Base-by-base conservation (phyloP, 192 early-diverging fungal genomes). In the Gonapodya prolifera region DNA sequence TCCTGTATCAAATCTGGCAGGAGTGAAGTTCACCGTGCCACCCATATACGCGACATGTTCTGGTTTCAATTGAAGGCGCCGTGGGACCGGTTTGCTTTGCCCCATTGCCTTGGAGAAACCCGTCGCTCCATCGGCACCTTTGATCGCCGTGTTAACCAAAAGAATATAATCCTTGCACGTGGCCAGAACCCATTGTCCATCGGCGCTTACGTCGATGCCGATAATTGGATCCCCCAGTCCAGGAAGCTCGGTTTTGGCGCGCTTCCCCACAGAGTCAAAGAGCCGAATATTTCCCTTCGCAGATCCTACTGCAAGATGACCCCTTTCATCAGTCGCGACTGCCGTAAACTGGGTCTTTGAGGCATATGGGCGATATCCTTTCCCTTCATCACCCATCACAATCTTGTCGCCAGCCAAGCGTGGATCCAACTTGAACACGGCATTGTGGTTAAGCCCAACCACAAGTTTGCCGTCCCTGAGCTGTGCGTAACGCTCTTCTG, bases 271-370 rank as follows among this genome's bases (percentile, higher is more conserved):
- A 33, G 87, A 86, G 83, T 95, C 88, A 80, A 92, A 92, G 82
- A 98, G 79, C 45, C 93, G 91, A 78, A 98, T 92, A 69, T 96
- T 94, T 69, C 96, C 96, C 83, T 96, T 96, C 16, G 82, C 82
- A 73, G 88, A 91, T 18, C 88, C 95, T 31, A 98, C 87, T 0
- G 89, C 95, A 16, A 98, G 78, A n/a, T 91, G 87, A 8, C 95
- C 96, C 73, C 86, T 86, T 8, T 85, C 89, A 30, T 93, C 93
- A 0, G 95, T 96, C 0, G 92, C 84, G 0, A 88, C 88, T 35
- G 88, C 82, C 0, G 86, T 89, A 83, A 98, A 95, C 61, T 88
- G 79, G 78, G 86, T 89, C 78, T 90, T 91, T 29, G 85, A 86
- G 31, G 83, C 75, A 79, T 98, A 96, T 75, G 88, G 80, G 80